phyloP scores from a whole-genome alignment of 1,139 yeast species.

The Suhomyces wounanorum region DNA sequence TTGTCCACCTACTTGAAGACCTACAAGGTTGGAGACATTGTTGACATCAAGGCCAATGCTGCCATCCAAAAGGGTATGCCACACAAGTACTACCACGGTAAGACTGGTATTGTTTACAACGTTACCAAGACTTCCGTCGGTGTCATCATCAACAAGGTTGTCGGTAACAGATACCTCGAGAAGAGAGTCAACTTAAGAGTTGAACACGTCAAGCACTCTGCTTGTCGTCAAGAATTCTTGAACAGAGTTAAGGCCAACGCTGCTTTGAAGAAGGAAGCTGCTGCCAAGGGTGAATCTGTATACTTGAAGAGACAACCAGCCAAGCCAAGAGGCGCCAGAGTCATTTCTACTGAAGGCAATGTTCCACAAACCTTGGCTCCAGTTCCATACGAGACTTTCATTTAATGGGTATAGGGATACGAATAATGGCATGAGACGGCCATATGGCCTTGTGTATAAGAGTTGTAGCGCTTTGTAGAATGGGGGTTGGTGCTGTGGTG shows the following conservation, averaged over 20 bases:
- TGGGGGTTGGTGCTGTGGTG: background rate
- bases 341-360: conserved; percentile 75
- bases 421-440: conserved; percentile 5
- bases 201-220: conserved; percentile 99
- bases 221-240: conserved; percentile 98
- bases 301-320: conserved; percentile 98
- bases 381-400: conserved; percentile 98
- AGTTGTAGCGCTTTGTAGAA: background rate
- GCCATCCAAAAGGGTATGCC: conserved; percentile 99
- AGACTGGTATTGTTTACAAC: conserved; percentile 98
- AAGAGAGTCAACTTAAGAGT: conserved; percentile 98
- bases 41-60: conserved; percentile 99
- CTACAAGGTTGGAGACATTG: conserved; percentile 99
- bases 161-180: conserved; percentile 98
- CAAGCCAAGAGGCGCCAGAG: conserved; percentile 91
- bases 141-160: conserved; percentile 96
- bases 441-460: conserved; percentile 2
- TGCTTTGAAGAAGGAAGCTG: conserved; percentile 90
- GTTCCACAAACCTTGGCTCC: conserved; percentile 98
- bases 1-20: conserved; percentile 96
- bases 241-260: conserved; percentile 98
- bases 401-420: conserved; percentile 48
- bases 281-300: conserved; percentile 89
- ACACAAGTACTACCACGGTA: conserved; percentile 99
- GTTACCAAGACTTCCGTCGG: conserved; percentile 98